Evolutionary conservation across 1,284 basidiomycete genomes (phyloP), one percentile per base, ranked within the genome.

Genomic region (Xanthoconium separans): DNA sequence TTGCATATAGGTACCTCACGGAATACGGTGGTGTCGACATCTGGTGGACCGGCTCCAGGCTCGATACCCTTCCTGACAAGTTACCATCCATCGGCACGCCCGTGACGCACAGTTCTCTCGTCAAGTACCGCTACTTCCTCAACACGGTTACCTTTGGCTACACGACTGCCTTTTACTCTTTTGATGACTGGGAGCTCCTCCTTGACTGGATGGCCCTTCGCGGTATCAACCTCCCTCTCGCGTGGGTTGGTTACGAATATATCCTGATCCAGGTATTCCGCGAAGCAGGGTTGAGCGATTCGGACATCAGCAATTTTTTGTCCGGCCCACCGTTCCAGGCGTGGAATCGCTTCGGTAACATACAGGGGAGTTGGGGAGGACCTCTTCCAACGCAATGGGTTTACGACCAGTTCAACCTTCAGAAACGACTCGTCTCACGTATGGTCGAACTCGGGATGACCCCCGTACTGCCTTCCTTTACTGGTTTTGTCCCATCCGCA

Each of bases 71-170:
- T 12, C 65, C 73, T 1, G 0, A 57, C 3, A 48, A 55, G 29
- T 59, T 77, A 8, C 74, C 74, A 0, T 50, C 62, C 15, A 58
- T 76, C 16, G 70, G 72, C 10, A 53, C 56, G 11, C 59, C 69
- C 0, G 50, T 76, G 30, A 69, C 65, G 6, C 70, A 61, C 47
- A 67, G 56, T 33, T 61, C 75, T 7, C 61, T 76, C 41, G 75
- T 76, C n/a, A 67, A 70, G 12, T 75, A 73, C 50, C 65, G 75
- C 51, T 76, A 65, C 51, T 69, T 73, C 50, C 72, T 76, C 65
- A 78, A 78, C 58, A 76, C 75, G 7, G 75, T 76, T 53, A 77
- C 76, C 3, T 77, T 76, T 56, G 66, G 66, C 54, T 78, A 77
- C 60, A 74, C 75, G 1, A 62, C 72, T 9, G 70, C 71, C 1